Percentiles rank a stretch among this genome's conserved stretches.
Conservation (phyloP, 306 rosid species). For the Adenanthera pavonina region DNA sequence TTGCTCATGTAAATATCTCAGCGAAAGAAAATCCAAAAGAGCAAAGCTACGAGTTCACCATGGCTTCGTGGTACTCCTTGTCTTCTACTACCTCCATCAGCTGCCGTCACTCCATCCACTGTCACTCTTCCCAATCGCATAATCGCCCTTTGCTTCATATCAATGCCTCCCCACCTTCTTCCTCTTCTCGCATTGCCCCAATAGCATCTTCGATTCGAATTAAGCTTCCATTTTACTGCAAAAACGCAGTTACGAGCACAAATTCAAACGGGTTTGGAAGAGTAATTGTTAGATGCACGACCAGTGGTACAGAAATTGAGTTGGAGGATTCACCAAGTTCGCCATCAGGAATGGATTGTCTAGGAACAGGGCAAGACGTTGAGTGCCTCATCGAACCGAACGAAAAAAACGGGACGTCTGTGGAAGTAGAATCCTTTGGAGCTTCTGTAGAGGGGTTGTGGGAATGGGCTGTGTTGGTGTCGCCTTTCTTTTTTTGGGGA, state of each 20-base stretch:
- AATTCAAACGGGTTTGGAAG: background rate
- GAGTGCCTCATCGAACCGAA: constrained; percentile 45
- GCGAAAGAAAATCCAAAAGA: background rate
- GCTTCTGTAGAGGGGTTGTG: constrained; percentile 37
- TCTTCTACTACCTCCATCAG: constrained; percentile 17
- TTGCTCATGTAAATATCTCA: background rate
- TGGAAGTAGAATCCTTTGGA: constrained; percentile 18
- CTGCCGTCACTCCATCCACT: constrained; percentile 17
- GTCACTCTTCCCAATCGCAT: constrained; percentile 11
- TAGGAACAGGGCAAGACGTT: constrained; percentile 78
- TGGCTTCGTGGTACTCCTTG: constrained; percentile 45
- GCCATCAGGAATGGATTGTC: constrained; percentile 49
- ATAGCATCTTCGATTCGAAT: constrained; percentile 29
- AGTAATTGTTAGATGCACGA: constrained; percentile 32
- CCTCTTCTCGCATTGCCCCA: constrained; percentile 5
- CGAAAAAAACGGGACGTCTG: background rate
- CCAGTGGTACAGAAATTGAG: constrained; percentile 40
- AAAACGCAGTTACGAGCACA: background rate
- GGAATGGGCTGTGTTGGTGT: constrained; percentile 77
- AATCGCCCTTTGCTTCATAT: constrained; percentile 11
- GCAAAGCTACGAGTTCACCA: background rate
- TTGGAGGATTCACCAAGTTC: constrained; percentile 33
- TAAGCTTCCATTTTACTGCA: constrained; percentile 35
- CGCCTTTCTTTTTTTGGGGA: constrained; percentile 99
- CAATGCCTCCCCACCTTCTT: constrained; percentile 20